phyloP scores from a whole-genome alignment of 345 rosid species.

The Firmiana major region DNA sequence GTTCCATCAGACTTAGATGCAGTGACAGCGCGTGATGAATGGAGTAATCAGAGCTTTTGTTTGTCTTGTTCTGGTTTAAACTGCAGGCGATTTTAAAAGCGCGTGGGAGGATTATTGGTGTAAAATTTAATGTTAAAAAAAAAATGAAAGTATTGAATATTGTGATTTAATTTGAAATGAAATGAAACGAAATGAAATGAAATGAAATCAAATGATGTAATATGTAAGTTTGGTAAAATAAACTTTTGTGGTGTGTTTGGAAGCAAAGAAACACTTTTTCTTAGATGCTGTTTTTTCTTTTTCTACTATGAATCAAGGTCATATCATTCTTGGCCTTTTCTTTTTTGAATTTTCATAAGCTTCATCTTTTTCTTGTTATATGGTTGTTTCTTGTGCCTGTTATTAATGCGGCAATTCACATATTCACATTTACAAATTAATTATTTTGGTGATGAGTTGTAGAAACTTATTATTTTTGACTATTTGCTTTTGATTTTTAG shows the following conservation, averaged over 20 bases:
- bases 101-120: conserved; percentile 8
- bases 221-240: not conserved
- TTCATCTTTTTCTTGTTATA: conserved; percentile 8
- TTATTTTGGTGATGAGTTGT: not conserved
- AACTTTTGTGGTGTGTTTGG: conserved; percentile 23
- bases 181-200: too few species aligned
- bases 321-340: conserved; percentile 25
- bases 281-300: conserved; percentile 26
- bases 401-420: not conserved
- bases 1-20: not conserved
- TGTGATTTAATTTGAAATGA: not conserved
- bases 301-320: conserved; percentile 16
- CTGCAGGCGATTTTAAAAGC: not conserved
- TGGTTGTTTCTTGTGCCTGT: conserved; percentile 20
- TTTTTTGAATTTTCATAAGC: conserved; percentile 20
- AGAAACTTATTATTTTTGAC: not conserved
- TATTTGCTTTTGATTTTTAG: not conserved
- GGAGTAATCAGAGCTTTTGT: not conserved
- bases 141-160: too few species aligned
- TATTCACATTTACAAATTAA: too few species aligned
- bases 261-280: conserved; percentile 19
- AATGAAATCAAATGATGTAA: not conserved
- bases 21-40: conserved; percentile 12
- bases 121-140: too few species aligned
- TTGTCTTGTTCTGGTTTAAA: conserved; percentile 12